Base-by-base conservation (phyloP, 129 eudicot species). In the Pulicaria dysenterica region DNA sequence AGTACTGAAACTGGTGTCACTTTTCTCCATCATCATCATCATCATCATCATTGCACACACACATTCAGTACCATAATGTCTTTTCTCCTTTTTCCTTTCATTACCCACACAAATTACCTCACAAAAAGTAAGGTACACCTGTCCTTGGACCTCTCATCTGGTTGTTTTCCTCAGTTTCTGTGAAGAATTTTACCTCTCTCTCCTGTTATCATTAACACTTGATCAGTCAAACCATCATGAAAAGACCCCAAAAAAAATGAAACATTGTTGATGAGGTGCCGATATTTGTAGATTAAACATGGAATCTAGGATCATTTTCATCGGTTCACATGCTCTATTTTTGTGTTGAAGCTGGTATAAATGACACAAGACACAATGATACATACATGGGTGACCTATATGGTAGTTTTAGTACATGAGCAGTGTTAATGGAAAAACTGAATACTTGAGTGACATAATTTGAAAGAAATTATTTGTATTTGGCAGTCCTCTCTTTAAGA, bases 71-170 rank as follows among this genome's bases (percentile, higher is more conserved):
- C 38, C 58, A 67, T 8, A 4, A 50, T 46, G 40, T 60, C 50
- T 51, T 59, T 61, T 71, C 51, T 14, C 63, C 53, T 70, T 77
- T 7, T 36, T 60, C 37, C 40, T 49, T 24, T 24, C 31, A 24
- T 24, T 24, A 24, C 13, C 67, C 50, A 19, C 66, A 43, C 45
- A 45, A 45, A 59, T 13, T 44, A 59, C 69, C 16, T 85, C 76
- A 89, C 69, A 89, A 85, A 79, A 94, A 94, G 77, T 94, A 94
- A 7, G 99, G 99, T 63, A 94, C 99, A 70, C 97, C 99, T 47
- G 93, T 86, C 81, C 99, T 88, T 39, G 99, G 99, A 63, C 99
- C 99, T 79, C 99, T 81, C 99, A 94, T 94, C 79, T 94, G 99
- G 79, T 94, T 94, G 89, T 94, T 94, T 76, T 90, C 99, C 16